A percentile compares a stretch with the other conserved stretches of the same genome.
These are phyloP conservation scores for Mycena crocata DNA, from an alignment of 768 basidiomycete species.

Conservation along the genomic window DNA sequence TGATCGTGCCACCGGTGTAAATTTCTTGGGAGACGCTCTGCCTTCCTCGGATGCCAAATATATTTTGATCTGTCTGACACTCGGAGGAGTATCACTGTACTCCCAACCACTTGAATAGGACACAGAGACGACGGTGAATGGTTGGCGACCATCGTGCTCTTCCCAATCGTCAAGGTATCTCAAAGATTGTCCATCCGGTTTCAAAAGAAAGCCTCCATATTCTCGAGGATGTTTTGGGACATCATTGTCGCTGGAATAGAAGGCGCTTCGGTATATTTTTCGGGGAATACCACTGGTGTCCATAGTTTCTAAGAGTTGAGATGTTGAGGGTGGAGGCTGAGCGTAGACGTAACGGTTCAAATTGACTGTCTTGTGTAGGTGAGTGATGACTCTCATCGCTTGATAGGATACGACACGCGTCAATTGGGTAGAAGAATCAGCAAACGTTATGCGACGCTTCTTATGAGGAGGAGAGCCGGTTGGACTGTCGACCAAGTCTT, in stretches of 20 bases:
- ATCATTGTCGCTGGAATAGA: slow-evolving; percentile 80
- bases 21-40: slow-evolving; percentile 31
- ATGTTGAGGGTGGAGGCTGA: slow-evolving; percentile 60
- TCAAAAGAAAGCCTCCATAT: slow-evolving; percentile 84
- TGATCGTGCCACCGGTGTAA: slow-evolving; percentile 49
- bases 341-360: slow-evolving; percentile 61
- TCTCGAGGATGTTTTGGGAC: slow-evolving; percentile 75
- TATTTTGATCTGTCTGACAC: slow-evolving; percentile 59
- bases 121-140: slow-evolving; percentile 27
- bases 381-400: slow-evolving; percentile 30
- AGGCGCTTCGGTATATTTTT: slow-evolving; percentile 81
- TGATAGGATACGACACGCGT: slow-evolving; percentile 17
- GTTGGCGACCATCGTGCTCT: neutral
- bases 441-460: slow-evolving; percentile 42
- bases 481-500: neutral
- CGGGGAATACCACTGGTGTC: slow-evolving; percentile 61
- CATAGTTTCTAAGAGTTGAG: slow-evolving; percentile 58
- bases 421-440: neutral
- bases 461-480: slow-evolving; percentile 18
- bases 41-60: slow-evolving; percentile 60
- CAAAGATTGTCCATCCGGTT: slow-evolving; percentile 69
- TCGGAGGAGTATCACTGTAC: slow-evolving; percentile 79
- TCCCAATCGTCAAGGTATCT: slow-evolving; percentile 72
- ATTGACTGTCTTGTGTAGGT: slow-evolving; percentile 38
- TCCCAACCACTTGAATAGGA: slow-evolving; percentile 78